These are phyloP conservation scores for Phytophthora kernoviae DNA, from an alignment of 352 stramenopile genomes.

Conservation along the genomic window DNA sequence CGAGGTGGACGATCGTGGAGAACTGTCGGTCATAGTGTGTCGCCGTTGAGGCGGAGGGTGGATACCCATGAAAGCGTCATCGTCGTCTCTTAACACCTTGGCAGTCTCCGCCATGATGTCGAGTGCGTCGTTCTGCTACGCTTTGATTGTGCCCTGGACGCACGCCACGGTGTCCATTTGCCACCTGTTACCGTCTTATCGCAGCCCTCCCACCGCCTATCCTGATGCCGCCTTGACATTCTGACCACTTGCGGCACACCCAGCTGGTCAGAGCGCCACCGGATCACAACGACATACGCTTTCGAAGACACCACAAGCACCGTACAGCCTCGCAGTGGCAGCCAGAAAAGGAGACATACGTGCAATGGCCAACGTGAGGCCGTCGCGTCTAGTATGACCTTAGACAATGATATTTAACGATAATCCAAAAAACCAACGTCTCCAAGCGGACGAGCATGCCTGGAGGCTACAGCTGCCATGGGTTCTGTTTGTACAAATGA, in stretches of 20 bases:
- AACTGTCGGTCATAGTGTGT: constrained; percentile 25
- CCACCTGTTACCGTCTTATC: constrained; percentile 36
- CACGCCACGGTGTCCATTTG: constrained; percentile 15
- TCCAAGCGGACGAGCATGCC: not conserved
- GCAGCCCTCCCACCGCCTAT: constrained; percentile 29
- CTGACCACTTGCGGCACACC: constrained; percentile 17
- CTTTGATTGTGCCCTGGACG: constrained; percentile 12
- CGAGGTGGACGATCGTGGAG: constrained; percentile 14
- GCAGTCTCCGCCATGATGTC: constrained; percentile 20
- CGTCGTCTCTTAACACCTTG: constrained; percentile 22
- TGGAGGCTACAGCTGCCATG: not conserved
- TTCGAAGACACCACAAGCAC: constrained; percentile 24
- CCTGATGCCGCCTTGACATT: constrained; percentile 14
- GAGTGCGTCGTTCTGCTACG: constrained; percentile 13
- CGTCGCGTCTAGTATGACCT: too few relatives aligned
- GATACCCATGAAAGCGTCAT: constrained; percentile 18
- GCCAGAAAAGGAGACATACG: not conserved
- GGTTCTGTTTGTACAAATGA: not conserved
- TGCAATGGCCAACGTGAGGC: not conserved
- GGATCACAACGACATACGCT: constrained; percentile 26
- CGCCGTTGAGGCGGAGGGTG: constrained; percentile 13
- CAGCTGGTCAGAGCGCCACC: constrained; percentile 23
- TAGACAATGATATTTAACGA: too few relatives aligned
- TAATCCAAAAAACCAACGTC: not conserved
- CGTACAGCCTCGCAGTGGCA: constrained; percentile 12